Percentiles rank a stretch among this genome's conserved stretches.
phyloP scores from a whole-genome alignment of 1,284 basidiomycete genomes.

The Fomitopsis palustris region DNA sequence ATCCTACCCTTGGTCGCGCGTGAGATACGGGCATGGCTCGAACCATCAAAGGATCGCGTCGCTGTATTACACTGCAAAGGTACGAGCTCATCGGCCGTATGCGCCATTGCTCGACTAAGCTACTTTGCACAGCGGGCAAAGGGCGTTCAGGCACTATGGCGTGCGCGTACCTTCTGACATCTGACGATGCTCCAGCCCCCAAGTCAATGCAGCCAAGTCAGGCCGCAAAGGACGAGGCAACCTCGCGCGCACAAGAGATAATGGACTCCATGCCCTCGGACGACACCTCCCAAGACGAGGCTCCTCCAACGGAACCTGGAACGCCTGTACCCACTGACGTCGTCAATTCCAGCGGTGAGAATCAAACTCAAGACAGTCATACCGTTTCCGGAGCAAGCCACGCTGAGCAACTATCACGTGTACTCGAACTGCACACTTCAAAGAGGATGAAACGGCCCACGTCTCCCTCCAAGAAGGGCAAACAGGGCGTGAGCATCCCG shows the following conservation, averaged over 20 bases:
- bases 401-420: conserved; percentile 40
- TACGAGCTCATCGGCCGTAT: conserved; percentile 52
- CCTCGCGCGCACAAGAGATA: conserved; percentile 44
- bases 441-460: conserved; percentile 60
- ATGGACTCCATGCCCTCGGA: conserved; percentile 46
- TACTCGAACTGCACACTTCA: conserved; percentile 66
- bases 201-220: conserved; percentile 47
- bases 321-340: neutral
- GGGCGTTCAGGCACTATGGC: conserved; percentile 82
- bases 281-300: conserved; percentile 15
- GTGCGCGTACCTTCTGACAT: conserved; percentile 74
- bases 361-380: neutral
- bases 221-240: conserved; percentile 27
- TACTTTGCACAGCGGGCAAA: conserved; percentile 59
- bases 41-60: conserved; percentile 64
- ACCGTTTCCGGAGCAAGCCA: neutral
- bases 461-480: conserved; percentile 39
- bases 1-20: conserved; percentile 74
- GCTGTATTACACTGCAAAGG: conserved; percentile 91
- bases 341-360: neutral
- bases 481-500: conserved; percentile 72
- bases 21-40: conserved; percentile 80
- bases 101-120: conserved; percentile 88
- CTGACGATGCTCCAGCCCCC: conserved; percentile 43
- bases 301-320: neutral